A percentile compares a stretch with the other conserved stretches of the same genome.
Evolutionary conservation across 257 asterid genomes (phyloP).

Genomic region (Ehretia macrophylla): DNA sequence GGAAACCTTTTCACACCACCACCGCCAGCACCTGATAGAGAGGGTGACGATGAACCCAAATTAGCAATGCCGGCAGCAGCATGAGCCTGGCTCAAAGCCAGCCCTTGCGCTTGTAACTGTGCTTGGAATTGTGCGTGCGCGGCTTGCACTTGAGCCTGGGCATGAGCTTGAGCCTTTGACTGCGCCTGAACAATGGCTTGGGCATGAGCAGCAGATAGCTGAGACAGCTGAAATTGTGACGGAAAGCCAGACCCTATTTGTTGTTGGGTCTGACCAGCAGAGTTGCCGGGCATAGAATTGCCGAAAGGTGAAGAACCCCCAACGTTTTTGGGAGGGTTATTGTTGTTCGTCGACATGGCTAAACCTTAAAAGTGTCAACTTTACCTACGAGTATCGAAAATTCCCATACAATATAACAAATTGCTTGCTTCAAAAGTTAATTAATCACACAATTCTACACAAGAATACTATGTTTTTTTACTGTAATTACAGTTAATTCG

Average conservation of each 20-base stretch:
- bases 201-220: slow-evolving; percentile 72
- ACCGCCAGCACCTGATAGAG: slow-evolving; percentile 67
- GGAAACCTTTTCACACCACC: slow-evolving; percentile 54
- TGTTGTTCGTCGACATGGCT: slow-evolving; percentile 78
- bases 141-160: slow-evolving; percentile 36
- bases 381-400: too few species aligned
- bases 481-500: too few species aligned
- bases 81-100: slow-evolving; percentile 67
- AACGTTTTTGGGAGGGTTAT: slow-evolving; percentile 58
- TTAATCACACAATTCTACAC: too few species aligned
- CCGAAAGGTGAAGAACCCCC: slow-evolving; percentile 88
- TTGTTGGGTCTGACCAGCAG: slow-evolving; percentile 45
- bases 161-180: slow-evolving; percentile 61
- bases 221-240: slow-evolving; percentile 59
- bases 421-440: too few species aligned
- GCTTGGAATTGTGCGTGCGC: slow-evolving; percentile 78
- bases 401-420: too few species aligned
- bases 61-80: slow-evolving; percentile 49
- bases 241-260: slow-evolving; percentile 69
- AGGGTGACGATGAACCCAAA: slow-evolving; percentile 70
- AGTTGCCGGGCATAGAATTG: slow-evolving; percentile 59
- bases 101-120: slow-evolving; percentile 84
- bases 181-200: slow-evolving; percentile 84
- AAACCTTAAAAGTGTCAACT: slow-evolving; percentile 2
- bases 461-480: too few species aligned